phyloP scores from a whole-genome alignment of 148 eudicot species.

The Spergularia bocconei region DNA sequence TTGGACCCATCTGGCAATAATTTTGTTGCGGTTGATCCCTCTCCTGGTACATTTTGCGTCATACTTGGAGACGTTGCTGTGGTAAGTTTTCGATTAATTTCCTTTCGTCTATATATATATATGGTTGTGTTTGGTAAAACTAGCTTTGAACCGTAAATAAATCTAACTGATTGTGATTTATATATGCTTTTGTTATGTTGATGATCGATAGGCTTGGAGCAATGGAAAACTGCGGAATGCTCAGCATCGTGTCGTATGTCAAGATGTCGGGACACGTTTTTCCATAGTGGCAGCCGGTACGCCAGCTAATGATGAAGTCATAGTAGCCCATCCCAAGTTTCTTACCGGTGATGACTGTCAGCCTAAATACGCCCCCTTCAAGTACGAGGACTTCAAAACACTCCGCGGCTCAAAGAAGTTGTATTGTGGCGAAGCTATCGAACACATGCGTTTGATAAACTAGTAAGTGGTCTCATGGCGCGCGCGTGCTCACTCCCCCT shows the following conservation, averaged over 20 bases:
- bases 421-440: slow-evolving; percentile 53
- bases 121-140: too few relatives aligned
- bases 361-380: slow-evolving; percentile 41
- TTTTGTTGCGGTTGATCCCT: slow-evolving; percentile 52
- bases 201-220: slow-evolving; percentile 70
- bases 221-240: slow-evolving; percentile 60
- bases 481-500: too few relatives aligned
- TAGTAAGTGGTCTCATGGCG: too few relatives aligned
- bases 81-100: slow-evolving; percentile 30
- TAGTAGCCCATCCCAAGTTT: slow-evolving; percentile 43
- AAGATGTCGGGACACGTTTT: slow-evolving; percentile 41
- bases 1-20: slow-evolving; percentile 40
- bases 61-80: slow-evolving; percentile 62
- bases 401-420: slow-evolving; percentile 38
- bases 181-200: too few relatives aligned
- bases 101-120: too few relatives aligned
- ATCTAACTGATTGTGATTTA: too few relatives aligned
- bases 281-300: slow-evolving; percentile 59
- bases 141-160: too few relatives aligned
- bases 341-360: slow-evolving; percentile 44
- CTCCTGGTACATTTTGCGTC: slow-evolving; percentile 54
- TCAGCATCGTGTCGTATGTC: slow-evolving; percentile 57
- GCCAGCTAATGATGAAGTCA: slow-evolving; percentile 39
- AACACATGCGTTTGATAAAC: background rate
- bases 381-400: slow-evolving; percentile 43